Conservation (phyloP, 2,329 filamentous ascomycete genomes). For the Calonectria crousiana region DNA sequence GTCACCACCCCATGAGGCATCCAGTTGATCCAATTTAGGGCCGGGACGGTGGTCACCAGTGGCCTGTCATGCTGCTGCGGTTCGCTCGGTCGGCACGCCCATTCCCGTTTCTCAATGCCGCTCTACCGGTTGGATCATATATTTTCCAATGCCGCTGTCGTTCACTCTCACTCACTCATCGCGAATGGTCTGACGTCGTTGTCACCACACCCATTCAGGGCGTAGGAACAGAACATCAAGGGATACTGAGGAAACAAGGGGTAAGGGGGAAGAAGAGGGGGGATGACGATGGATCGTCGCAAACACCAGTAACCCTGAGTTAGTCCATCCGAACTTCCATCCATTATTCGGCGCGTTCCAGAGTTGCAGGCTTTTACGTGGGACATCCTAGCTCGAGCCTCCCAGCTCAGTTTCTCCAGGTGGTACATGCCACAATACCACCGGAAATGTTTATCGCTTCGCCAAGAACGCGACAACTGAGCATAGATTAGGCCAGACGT, state of each 20-base stretch:
- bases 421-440: not conserved
- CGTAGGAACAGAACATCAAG: constrained; percentile 14
- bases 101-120: constrained; percentile 22
- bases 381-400: not conserved
- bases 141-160: constrained; percentile 3
- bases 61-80: constrained; percentile 28
- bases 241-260: constrained; percentile 19
- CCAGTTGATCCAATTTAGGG: constrained; percentile 27
- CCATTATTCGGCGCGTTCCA: constrained; percentile 6
- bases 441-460: not conserved
- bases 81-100: constrained; percentile 27
- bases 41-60: constrained; percentile 23
- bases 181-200: constrained; percentile 33
- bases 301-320: not conserved
- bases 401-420: not conserved
- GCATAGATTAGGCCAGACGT: not conserved
- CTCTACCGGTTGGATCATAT: constrained; percentile 33
- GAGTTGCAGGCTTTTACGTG: constrained; percentile 8
- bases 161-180: constrained; percentile 2
- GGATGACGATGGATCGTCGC: constrained; percentile 26
- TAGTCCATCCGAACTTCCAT: constrained; percentile 15
- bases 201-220: constrained; percentile 29
- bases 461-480: constrained; percentile 9
- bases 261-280: not conserved
- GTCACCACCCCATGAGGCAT: constrained; percentile 36